Evolutionary conservation across 495 filamentous ascomycete genomes (phyloP), one percentile per base, ranked within the genome.

Genomic region (Penicillium daleae): DNA sequence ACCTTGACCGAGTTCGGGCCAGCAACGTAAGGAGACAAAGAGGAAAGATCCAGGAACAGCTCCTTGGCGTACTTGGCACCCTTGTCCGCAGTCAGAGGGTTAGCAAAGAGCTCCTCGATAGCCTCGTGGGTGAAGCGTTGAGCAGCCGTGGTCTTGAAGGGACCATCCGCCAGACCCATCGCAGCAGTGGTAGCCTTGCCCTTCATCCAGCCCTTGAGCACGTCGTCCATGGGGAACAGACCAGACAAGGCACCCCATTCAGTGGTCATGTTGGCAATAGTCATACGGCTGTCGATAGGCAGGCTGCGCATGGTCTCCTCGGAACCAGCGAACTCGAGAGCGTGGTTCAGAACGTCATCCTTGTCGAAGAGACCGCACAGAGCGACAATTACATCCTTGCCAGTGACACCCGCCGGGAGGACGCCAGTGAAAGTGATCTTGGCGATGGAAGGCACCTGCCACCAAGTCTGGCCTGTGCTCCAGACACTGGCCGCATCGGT

Each of bases 241-340:
- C 89, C 90, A 29, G 83, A 84, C 12, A 96, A 78, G 0, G 92
- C 94, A 42, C 92, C 92, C 94, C 93, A 98, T 73, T 99, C 95
- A 0, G 90, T 96, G 0, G 93, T 91, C 95, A 98, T 97, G 76
- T 97, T 98, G 46, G 89, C 86, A 70, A 98, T 96, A 0, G 92
- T 86, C 26, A 97, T 73, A 13, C 93, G 82, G 72, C 90, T 85
- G 69, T 96, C 92, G 6, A 98, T 79, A 0, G 87, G 77, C 31
- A 97, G 74, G 69, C 86, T 94, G 17, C 73, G 54, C 80, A 98
- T 82, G 0, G 93, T 96, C 66, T 92, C 82, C 64, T 90, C 86
- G 0, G 89, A 86, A 0, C 93, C 94, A 6, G 86, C 87, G 69
- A 97, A 97, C 73, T 98, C 93, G 65, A 98, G 89, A 10, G 88